Evolutionary conservation across 2,329 filamentous ascomycete genomes (phyloP).

Genomic region (Pleoardoris graminearum): DNA sequence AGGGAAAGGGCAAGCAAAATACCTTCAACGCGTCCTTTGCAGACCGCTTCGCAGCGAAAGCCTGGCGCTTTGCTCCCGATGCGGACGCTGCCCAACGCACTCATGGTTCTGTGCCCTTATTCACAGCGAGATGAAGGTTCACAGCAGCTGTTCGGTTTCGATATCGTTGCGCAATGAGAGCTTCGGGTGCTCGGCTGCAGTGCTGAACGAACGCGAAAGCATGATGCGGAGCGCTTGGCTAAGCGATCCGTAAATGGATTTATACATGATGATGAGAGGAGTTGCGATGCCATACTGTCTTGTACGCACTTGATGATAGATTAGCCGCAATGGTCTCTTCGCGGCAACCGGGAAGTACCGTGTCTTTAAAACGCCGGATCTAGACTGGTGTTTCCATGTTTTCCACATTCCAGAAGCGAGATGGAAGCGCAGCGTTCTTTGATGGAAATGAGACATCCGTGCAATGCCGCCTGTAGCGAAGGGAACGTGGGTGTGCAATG

Average conservation of each 20-base stretch:
- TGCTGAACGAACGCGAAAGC: neutral
- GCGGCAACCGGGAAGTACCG: neutral
- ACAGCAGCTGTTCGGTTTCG: conserved; percentile 3
- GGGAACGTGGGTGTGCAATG: neutral
- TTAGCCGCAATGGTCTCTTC: neutral
- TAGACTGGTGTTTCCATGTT: conserved; percentile 4
- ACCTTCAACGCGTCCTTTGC: conserved; percentile 29
- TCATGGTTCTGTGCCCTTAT: conserved; percentile 17
- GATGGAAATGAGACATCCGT: conserved; percentile 1
- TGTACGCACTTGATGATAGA: conserved; percentile 5
- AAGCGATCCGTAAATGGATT: neutral
- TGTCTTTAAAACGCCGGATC: neutral
- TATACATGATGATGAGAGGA: neutral
- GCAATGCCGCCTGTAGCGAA: neutral
- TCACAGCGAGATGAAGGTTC: neutral
- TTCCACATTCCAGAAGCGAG: conserved; percentile 8
- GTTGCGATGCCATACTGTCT: conserved; percentile 3
- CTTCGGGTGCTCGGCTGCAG: neutral
- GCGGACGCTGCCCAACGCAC: conserved; percentile 25
- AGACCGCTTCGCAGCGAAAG: conserved; percentile 33
- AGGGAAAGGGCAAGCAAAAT: neutral
- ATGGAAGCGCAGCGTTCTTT: neutral
- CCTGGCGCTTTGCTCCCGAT: conserved; percentile 34
- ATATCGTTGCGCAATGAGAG: neutral
- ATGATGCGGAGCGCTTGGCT: neutral